Base-by-base conservation (phyloP, 495 filamentous ascomycete species). In the Geoglossum glabrum region DNA sequence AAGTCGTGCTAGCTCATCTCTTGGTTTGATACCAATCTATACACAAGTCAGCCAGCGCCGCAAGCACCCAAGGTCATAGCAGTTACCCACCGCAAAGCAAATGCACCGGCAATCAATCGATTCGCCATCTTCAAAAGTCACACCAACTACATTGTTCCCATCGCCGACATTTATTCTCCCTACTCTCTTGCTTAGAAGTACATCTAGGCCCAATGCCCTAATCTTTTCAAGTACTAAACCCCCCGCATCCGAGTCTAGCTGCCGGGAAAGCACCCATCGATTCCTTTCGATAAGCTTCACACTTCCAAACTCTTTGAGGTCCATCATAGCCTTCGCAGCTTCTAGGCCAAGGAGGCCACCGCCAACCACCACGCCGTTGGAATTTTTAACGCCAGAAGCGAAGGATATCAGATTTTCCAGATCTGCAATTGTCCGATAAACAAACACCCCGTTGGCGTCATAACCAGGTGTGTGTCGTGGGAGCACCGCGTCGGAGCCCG, bases 281-380 rank as follows among this genome's bases (percentile, higher is more conserved):
- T 94, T 94, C 54, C 89, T 78, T 69, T 97, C 90, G 58, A 97
- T 82, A 11, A 97, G 71, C 60, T 82, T 86, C 49, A 97, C 87
- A 45, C 79, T 79, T 0, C 74, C 76, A 66, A 86, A 95, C 36
- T 81, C 79, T 62, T 85, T 72, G 17, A 97, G 70, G 65, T 95
- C 90, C 70, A 90, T 85, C 86, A 97, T 86, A 0, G 90, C 90
- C 63, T 95, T 94, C 34, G 90, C 90, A 27, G 90, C 90, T 74
- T 97, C 90, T 0, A 97, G 77, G 0, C 90, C 90, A 0, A 97
- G 72, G 28, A 97, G 64, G 0, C 90, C 90, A 34, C 90, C 90
- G n/a, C 90, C 90, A 13, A 97, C 88, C 0, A 92, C 87, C 1
- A 80, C 81, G 0, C 85, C 90, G 3, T 75, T 77, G 19, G 78